Percentiles rank a stretch among this genome's conserved stretches.
Conservation (phyloP, 768 basidiomycete species). For the Amanita exitialis region DNA sequence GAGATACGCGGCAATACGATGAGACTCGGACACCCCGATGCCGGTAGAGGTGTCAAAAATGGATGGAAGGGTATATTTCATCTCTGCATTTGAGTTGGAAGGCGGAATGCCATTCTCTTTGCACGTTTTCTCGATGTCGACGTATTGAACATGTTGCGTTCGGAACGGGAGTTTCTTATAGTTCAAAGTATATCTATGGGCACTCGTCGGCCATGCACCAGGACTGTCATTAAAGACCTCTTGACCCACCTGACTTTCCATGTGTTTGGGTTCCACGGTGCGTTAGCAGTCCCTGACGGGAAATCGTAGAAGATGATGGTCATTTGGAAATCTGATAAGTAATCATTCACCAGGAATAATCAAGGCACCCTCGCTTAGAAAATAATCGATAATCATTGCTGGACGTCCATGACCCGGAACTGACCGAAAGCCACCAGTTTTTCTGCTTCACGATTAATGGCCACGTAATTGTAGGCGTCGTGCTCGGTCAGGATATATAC, state of each 20-base stretch:
- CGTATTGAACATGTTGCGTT: conserved; percentile 30
- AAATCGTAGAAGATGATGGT: conserved; percentile 34
- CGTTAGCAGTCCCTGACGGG: conserved; percentile 17
- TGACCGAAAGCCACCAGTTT: too few species aligned
- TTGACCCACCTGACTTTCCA: too few species aligned
- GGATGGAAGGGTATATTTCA: conserved; percentile 28
- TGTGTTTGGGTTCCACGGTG: too few species aligned
- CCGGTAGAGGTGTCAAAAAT: conserved; percentile 27
- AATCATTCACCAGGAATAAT: too few species aligned
- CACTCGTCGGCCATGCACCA: too few species aligned
- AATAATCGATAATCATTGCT: too few species aligned
- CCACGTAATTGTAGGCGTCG: too few species aligned
- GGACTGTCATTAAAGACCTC: too few species aligned
- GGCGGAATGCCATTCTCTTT: conserved; percentile 23
- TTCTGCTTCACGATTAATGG: too few species aligned
- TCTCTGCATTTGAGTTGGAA: conserved; percentile 19
- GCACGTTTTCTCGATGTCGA: conserved; percentile 24
- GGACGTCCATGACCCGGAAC: too few species aligned
- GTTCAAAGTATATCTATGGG: conserved; percentile 14
- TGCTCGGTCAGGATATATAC: too few species aligned
- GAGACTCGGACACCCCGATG: conserved; percentile 22
- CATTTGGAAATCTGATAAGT: neutral
- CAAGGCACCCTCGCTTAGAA: too few species aligned
- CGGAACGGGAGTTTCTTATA: conserved; percentile 24
- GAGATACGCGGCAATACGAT: conserved; percentile 30